phyloP scores from a whole-genome alignment of 352 stramenopile genomes.

The Hyaloperonospora brassicae region DNA sequence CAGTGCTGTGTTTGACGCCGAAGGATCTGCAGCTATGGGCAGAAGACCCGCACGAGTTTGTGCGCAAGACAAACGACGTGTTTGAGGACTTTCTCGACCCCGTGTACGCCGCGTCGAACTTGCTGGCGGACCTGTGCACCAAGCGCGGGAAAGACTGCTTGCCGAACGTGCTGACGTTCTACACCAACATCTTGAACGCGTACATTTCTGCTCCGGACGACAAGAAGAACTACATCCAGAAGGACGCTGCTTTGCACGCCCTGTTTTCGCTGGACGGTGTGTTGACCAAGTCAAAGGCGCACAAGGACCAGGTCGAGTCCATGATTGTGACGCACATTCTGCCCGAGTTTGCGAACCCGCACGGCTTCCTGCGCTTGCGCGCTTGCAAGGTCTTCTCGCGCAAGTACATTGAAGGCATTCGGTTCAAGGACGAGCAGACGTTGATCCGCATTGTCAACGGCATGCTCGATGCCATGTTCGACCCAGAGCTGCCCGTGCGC shows the following conservation, averaged over 20 bases:
- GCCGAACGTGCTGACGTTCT: constrained; percentile 85
- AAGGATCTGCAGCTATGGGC: constrained; percentile 94
- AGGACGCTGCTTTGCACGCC: constrained; percentile 91
- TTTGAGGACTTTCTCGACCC: constrained; percentile 96
- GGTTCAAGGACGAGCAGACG: constrained; percentile 88
- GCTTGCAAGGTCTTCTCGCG: constrained; percentile 95
- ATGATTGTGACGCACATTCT: constrained; percentile 93
- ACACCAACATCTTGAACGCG: constrained; percentile 89
- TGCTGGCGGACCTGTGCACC: constrained; percentile 92
- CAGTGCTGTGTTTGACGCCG: constrained; percentile 89
- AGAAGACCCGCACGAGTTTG: constrained; percentile 96
- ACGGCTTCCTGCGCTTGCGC: constrained; percentile 91
- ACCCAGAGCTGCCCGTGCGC: constrained; percentile 93
- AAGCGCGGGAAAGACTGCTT: constrained; percentile 93
- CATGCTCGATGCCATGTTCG: constrained; percentile 86
- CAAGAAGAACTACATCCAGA: constrained; percentile 92
- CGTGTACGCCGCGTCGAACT: constrained; percentile 88
- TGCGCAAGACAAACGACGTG: constrained; percentile 96
- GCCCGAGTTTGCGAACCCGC: constrained; percentile 92
- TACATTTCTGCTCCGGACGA: constrained; percentile 69
- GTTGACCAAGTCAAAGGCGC: constrained; percentile 91
- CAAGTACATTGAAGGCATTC: constrained; percentile 88
- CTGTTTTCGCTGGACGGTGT: constrained; percentile 90
- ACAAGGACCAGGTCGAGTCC: constrained; percentile 88
- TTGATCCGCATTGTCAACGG: constrained; percentile 70